Base-by-base conservation (phyloP, 2,329 filamentous ascomycete genomes). In the Monilinia vaccinii-corymbosi region DNA sequence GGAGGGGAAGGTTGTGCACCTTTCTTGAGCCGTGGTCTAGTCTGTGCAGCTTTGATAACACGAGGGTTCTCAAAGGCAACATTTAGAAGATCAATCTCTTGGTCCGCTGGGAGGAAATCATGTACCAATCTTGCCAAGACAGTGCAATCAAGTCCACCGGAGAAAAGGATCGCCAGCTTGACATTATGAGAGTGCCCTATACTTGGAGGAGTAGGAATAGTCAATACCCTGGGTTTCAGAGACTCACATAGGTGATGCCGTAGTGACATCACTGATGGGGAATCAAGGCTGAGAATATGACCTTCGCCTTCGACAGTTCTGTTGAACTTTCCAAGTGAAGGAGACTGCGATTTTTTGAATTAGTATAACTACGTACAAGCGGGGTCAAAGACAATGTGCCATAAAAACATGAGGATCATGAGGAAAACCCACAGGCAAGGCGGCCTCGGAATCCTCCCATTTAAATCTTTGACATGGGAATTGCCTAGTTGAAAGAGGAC, bases 41-140 rank as follows among this genome's bases (percentile, higher is more conserved):
- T 76, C 23, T 76, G 76, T 14, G 81, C 74, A 47, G 82, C 78
- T 3, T 79, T 84, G 61, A 80, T 85, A 64, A 86, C 83, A 36
- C 89, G 82, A 0, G 92, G 93, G 65, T 99, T 99, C 73, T 99
- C 90, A 69, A 99, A 99, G 0, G 93, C 94, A 49, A 99, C 93
- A 66, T 99, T 99, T 64, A 99, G 80, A 10, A 99, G 78, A 70
- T 97, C 94, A 62, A 99, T 85, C 1, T 81, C 77, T 68, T 95
- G 86, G 4, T 79, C 74, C 0, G 71, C 16, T 0, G 89, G 88
- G 2, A 97, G 71, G 2, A 95, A 74, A 14, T 96, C 87, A 70
- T 96, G 89, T 13, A 82, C 79, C 28, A 97, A 75, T 47, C 91
- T 83, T 25, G 93, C 93, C 52, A 99, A 78, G 0, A 97, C 78